phyloP scores from a whole-genome alignment of 2,329 filamentous ascomycete species.

The Aspergillus chevalieri region DNA sequence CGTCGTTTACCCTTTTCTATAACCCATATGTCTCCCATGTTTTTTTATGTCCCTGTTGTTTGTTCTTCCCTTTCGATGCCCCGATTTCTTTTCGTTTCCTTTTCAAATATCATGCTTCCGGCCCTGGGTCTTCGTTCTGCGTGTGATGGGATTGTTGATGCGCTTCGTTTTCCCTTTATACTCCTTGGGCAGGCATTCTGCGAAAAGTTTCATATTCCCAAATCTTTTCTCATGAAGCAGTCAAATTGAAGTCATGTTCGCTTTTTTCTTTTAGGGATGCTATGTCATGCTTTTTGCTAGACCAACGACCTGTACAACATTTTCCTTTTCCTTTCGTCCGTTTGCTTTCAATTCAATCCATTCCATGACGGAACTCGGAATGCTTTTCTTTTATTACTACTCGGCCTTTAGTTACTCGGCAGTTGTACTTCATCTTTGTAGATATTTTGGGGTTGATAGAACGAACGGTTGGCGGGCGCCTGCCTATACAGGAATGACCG shows the following conservation, averaged over 20 bases:
- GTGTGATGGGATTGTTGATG: constrained; percentile 35
- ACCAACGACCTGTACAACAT: constrained; percentile 33
- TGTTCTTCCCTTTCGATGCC: constrained; percentile 5
- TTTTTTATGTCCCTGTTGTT: background rate
- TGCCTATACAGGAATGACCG: background rate
- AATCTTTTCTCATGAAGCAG: constrained; percentile 28
- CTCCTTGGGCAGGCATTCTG: constrained; percentile 40
- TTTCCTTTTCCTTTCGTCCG: constrained; percentile 15
- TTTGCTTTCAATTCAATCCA: constrained; percentile 16
- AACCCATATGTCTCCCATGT: constrained; percentile 4
- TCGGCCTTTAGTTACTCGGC: constrained; percentile 1
- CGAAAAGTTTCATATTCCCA: constrained; percentile 37
- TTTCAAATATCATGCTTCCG: constrained; percentile 10
- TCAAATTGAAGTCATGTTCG: constrained; percentile 33
- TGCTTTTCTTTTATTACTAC: constrained; percentile 6
- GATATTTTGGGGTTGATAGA: too few relatives aligned
- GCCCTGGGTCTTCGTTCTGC: constrained; percentile 26
- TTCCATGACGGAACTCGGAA: constrained; percentile 8
- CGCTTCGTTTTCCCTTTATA: constrained; percentile 28
- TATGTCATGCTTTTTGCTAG: constrained; percentile 27
- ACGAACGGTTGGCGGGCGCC: too few relatives aligned
- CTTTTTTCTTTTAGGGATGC: constrained; percentile 21
- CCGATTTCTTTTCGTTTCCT: constrained; percentile 9
- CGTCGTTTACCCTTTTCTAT: constrained; percentile 5
- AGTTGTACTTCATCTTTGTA: background rate